These are phyloP conservation scores for Yarrowia alimentaria DNA, from an alignment of 805 yeast genomes.

Conservation along the genomic window DNA sequence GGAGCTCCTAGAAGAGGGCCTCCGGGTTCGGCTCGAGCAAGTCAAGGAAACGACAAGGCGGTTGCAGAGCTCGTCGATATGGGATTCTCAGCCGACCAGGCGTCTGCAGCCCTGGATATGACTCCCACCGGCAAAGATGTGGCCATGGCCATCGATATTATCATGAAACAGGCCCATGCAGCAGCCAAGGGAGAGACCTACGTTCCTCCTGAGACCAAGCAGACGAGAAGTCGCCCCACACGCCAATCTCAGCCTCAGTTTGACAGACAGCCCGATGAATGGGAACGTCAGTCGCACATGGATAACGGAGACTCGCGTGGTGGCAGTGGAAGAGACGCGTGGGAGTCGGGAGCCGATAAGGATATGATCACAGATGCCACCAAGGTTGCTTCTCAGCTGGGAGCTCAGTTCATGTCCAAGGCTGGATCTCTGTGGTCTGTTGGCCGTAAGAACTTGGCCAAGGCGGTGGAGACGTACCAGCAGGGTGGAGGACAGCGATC, in stretches of 20 bases:
- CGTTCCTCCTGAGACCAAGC: conserved; percentile 1
- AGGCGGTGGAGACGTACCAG: conserved; percentile 62
- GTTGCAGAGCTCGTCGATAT: conserved; percentile 73
- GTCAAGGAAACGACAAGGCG: conserved; percentile 37
- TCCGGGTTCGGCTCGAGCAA: too few species aligned
- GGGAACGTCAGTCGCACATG: conserved; percentile 15
- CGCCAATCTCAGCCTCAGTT: background rate
- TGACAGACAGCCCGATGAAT: conserved; percentile 3
- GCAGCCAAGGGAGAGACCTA: conserved; percentile 36
- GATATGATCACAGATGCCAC: conserved; percentile 11
- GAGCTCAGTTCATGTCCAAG: conserved; percentile 54
- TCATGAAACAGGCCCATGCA: conserved; percentile 61
- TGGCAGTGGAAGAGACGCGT: background rate
- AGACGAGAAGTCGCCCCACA: background rate
- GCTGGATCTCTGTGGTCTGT: conserved; percentile 59
- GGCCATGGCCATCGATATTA: conserved; percentile 61
- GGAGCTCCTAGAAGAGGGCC: too few species aligned
- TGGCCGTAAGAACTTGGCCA: conserved; percentile 59
- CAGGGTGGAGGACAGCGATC: conserved; percentile 37
- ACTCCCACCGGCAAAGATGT: conserved; percentile 56
- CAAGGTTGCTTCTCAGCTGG: conserved; percentile 33
- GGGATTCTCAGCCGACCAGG: conserved; percentile 66
- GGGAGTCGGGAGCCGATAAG: background rate
- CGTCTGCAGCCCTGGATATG: conserved; percentile 57
- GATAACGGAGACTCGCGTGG: conserved; percentile 2